Evolutionary conservation across 768 basidiomycete genomes (phyloP).

Genomic region (Daedalea quercina): DNA sequence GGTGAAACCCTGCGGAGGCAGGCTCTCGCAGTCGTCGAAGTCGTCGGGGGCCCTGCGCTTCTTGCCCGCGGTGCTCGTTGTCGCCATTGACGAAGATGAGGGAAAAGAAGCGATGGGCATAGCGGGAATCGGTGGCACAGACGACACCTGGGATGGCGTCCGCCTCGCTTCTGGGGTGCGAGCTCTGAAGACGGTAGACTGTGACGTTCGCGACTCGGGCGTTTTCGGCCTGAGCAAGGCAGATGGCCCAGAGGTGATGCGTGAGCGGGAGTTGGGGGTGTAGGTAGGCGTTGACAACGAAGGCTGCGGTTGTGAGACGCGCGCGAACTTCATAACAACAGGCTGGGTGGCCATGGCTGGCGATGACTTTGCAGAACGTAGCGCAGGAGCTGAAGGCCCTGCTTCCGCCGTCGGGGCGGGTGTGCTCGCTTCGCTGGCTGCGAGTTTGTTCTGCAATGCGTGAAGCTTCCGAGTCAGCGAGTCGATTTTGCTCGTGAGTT

Average conservation of each 20-base stretch:
- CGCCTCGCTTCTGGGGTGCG: slow-evolving; percentile 39
- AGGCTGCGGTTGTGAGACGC: slow-evolving; percentile 1
- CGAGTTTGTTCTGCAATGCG: slow-evolving; percentile 60
- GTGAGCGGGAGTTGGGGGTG: slow-evolving; percentile 44
- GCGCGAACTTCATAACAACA: not conserved
- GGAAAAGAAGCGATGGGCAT: slow-evolving; percentile 13
- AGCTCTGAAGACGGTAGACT: slow-evolving; percentile 40
- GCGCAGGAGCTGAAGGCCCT: slow-evolving; percentile 14
- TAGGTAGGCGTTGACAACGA: slow-evolving; percentile 11
- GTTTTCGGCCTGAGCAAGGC: slow-evolving; percentile 21
- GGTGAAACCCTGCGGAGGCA: slow-evolving; percentile 63
- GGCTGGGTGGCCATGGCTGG: slow-evolving; percentile 4
- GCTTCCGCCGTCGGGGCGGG: slow-evolving; percentile 6
- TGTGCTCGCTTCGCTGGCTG: slow-evolving; percentile 26
- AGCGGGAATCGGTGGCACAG: slow-evolving; percentile 6
- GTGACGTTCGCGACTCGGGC: slow-evolving; percentile 26
- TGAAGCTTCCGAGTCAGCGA: slow-evolving; percentile 67
- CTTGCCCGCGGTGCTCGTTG: slow-evolving; percentile 68
- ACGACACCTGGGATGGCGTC: slow-evolving; percentile 2
- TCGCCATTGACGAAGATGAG: slow-evolving; percentile 39
- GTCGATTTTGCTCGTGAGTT: slow-evolving; percentile 62
- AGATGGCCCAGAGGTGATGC: slow-evolving; percentile 24
- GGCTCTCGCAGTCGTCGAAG: slow-evolving; percentile 47
- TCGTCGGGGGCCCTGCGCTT: slow-evolving; percentile 77
- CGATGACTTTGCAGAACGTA: slow-evolving; percentile 11